These are phyloP conservation scores for Candida fluviatilis DNA, from an alignment of 805 yeast species.

Conservation along the genomic window DNA sequence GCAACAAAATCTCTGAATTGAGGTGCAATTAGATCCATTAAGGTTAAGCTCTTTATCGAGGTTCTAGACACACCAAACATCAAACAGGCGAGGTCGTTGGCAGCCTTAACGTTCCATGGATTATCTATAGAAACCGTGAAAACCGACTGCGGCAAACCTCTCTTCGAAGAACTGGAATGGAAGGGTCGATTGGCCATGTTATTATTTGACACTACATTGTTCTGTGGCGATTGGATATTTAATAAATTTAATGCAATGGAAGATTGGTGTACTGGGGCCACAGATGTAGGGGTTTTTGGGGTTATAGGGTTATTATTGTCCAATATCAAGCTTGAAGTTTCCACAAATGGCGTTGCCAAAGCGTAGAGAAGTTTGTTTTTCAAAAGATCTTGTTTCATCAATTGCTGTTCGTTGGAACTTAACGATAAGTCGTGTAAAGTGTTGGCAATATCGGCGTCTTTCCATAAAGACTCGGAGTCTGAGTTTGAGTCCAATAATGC, in stretches of 20 bases:
- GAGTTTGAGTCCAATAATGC: slow-evolving; percentile 45
- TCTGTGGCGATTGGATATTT: slow-evolving; percentile 8
- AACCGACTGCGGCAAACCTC: slow-evolving; percentile 74
- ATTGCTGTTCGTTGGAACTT: slow-evolving; percentile 26
- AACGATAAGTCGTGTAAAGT: slow-evolving; percentile 57
- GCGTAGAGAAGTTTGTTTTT: slow-evolving; percentile 53
- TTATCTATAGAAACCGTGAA: slow-evolving; percentile 69
- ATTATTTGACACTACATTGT: slow-evolving; percentile 2
- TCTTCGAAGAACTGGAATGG: slow-evolving; percentile 67
- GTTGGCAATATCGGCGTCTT: slow-evolving; percentile 42
- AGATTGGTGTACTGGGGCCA: slow-evolving; percentile 21
- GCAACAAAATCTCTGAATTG: slow-evolving; percentile 69
- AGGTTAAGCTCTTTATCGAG: slow-evolving; percentile 55
- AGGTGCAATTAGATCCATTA: slow-evolving; percentile 74
- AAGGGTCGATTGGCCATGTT: slow-evolving; percentile 40
- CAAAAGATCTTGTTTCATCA: slow-evolving; percentile 37
- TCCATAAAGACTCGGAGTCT: slow-evolving; percentile 21
- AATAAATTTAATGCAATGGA: slow-evolving; percentile 28
- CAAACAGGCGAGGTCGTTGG: slow-evolving; percentile 85
- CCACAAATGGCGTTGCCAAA: slow-evolving; percentile 63
- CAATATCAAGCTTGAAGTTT: slow-evolving; percentile 27
- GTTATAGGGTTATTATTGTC: slow-evolving; percentile 7
- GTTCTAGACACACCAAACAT: slow-evolving; percentile 76
- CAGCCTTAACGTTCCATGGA: slow-evolving; percentile 81
- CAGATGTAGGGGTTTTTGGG: slow-evolving; percentile 17